phyloP scores from a whole-genome alignment of 2,329 filamentous ascomycete species.

The Talaromyces sp. region DNA sequence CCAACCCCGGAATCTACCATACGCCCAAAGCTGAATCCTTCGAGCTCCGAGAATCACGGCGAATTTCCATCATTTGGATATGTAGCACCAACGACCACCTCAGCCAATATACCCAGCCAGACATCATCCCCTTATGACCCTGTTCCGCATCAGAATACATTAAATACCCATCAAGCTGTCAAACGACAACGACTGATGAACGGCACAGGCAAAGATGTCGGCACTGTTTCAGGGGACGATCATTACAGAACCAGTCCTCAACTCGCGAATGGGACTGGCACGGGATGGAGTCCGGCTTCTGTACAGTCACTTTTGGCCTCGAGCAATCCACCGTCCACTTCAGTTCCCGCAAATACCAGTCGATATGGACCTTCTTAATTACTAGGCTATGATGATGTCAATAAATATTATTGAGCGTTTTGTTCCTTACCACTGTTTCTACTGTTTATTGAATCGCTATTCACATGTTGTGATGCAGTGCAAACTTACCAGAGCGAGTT shows the following conservation, averaged over 20 bases:
- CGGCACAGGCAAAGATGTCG: conserved; percentile 16
- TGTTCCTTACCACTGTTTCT: not conserved
- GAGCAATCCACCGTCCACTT: conserved; percentile 10
- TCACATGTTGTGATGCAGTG: not conserved
- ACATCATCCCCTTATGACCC: conserved; percentile 5
- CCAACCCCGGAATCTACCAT: not conserved
- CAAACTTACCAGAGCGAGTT: not conserved
- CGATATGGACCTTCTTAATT: conserved; percentile 12
- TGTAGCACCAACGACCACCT: not conserved
- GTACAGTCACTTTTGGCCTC: conserved; percentile 13
- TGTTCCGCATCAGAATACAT: not conserved
- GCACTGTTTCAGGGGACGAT: conserved; percentile 5
- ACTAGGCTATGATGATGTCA: not conserved
- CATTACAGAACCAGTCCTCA: conserved; percentile 1
- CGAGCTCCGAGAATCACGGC: conserved; percentile 8
- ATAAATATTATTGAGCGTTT: not conserved
- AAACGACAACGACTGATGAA: conserved; percentile 38
- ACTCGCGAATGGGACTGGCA: conserved; percentile 7
- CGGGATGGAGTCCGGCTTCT: conserved; percentile 13
- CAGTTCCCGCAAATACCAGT: conserved; percentile 7
- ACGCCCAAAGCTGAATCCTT: not conserved
- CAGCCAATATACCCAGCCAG: not conserved
- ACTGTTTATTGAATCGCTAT: not conserved
- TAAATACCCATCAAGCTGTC: conserved; percentile 19
- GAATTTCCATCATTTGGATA: conserved; percentile 2